Evolutionary conservation across 1,139 yeast genomes (phyloP), one percentile per base, ranked within the genome.

Genomic region (Yamadazyma sp.): DNA sequence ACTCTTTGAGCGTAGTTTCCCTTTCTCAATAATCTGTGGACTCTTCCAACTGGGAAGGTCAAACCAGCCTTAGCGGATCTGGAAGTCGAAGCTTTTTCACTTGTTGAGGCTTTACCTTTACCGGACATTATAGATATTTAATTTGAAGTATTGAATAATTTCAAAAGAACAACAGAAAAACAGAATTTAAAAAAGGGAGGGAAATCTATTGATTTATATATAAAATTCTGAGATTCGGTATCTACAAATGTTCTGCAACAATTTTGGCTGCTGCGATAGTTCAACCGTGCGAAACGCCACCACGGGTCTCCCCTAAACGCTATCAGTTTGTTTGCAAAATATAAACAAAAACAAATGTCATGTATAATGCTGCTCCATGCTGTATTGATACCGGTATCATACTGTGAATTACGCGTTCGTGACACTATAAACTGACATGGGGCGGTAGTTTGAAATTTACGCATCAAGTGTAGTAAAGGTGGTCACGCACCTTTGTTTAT

Each of bases 1-100:
- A 71, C 73, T 70, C 77, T 70, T 62, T 71, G 77, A 53, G 76
- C 79, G 67, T 71, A 71, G 68, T 71, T 72, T 48, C 77, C 77
- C 60, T 69, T 72, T 68, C 75, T 71, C 57, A 71, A 71, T 56
- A 71, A 67, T 70, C 77, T 70, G 66, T 72, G 76, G 48, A 72
- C 74, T 69, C 78, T 70, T 57, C 78, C 77, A 51, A 72, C 76
- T 62, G 78, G 78, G 76, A 71, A 71, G 46, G 75, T 70, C 59
- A 71, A 70, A 51, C 77, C 77, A 49, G 78, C 78, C 62, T 72
- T 71, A 43, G 76, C 68, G 35, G 76, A 71, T 70, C 78, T 70
- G 41, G 77, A 68, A 54, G 76, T 70, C 47, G 76, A 70, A 47
- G 76, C 77, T 60, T 71, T 72, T 61, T 70, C 77, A 52, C 74